A percentile compares a stretch with the other conserved stretches of the same genome.
Conservation (phyloP, 768 basidiomycete genomes). For the Candolleomyces efflorescens region DNA sequence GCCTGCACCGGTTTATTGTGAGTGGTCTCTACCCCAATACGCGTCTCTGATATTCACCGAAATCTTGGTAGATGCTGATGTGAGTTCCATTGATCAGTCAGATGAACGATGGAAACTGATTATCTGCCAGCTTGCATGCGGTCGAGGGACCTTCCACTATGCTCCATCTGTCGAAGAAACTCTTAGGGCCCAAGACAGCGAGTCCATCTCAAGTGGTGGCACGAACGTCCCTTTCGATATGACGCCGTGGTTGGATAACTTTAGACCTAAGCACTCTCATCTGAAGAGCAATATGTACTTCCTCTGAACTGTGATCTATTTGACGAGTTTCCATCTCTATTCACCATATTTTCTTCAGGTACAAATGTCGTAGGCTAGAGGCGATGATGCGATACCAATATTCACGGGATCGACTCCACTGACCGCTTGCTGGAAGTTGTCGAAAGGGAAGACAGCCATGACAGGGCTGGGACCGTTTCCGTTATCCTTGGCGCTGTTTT, state of each 20-base stretch:
- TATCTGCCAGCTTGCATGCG: constrained; percentile 5
- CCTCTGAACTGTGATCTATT: not conserved
- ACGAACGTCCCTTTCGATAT: not conserved
- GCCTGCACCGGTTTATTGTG: constrained; percentile 28
- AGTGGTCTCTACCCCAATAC: constrained; percentile 5
- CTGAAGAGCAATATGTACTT: not conserved
- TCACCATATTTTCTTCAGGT: not conserved
- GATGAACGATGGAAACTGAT: not conserved
- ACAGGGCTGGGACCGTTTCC: too few species aligned
- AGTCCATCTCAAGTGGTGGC: not conserved
- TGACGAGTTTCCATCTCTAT: not conserved
- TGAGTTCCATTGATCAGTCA: not conserved
- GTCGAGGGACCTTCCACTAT: constrained; percentile 4
- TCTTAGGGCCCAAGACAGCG: not conserved
- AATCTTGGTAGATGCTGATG: constrained; percentile 8
- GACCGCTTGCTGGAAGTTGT: too few species aligned
- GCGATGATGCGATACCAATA: too few species aligned
- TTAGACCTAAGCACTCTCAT: not conserved
- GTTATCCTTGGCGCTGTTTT: too few species aligned
- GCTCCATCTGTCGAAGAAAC: not conserved
- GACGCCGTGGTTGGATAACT: not conserved
- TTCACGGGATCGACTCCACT: too few species aligned
- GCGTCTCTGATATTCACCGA: not conserved
- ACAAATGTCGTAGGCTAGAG: too few species aligned
- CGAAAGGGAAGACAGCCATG: too few species aligned